Base-by-base conservation (phyloP, 2,329 filamentous ascomycete species). In the Lasiodiplodia gonubiensis region DNA sequence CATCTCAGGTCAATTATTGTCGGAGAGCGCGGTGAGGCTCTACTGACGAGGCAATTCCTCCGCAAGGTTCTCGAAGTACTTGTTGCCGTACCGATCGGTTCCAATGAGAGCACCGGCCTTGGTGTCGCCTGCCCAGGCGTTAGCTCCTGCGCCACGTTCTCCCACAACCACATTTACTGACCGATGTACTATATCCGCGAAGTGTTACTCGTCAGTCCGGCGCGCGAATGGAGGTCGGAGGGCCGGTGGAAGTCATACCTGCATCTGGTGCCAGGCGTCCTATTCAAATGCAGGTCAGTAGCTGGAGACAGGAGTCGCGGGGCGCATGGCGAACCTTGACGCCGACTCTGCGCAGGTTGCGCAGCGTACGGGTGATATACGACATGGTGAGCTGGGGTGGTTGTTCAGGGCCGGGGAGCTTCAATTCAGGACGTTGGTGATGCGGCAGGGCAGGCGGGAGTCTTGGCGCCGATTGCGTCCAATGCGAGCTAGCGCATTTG, bases 261-360 rank as follows among this genome's bases (percentile, higher is more conserved):
- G 89, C 87, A 98, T 87, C 86, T 98, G 95, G 82, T 92, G 91
- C 82, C 89, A 91, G 86, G 90, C 95, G 80, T 97, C 91, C 93
- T 97, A 77, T 74, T 53, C 23, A 16, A 33, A 70, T n/a, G n/a
- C 16, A 12, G 37, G 55, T 67, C 35, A 67, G 65, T 37, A 39
- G 7, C 46, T 66, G 65, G 48, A 46, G 55, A 65, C 68, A 71
- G 76, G 80, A 74, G 80, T 79, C 70, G 66, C 68, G 67, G 27
- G 39, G 33, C 46, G 51, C 66, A 30, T 37, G 33, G 69, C 81
- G 71, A 81, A 93, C 93, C 90, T 94, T 97, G 77, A 97, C 77
- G 66, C 95, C 95, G 78, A 97, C 88, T 83, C 88, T 90, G 85
- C 93, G 90, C 78, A 97, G 80, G 80, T 97, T 97, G 81, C 89